Percentiles rank a stretch among this genome's conserved stretches.
phyloP scores from a whole-genome alignment of 1,284 basidiomycete genomes.

The Puccinia novopanici region DNA sequence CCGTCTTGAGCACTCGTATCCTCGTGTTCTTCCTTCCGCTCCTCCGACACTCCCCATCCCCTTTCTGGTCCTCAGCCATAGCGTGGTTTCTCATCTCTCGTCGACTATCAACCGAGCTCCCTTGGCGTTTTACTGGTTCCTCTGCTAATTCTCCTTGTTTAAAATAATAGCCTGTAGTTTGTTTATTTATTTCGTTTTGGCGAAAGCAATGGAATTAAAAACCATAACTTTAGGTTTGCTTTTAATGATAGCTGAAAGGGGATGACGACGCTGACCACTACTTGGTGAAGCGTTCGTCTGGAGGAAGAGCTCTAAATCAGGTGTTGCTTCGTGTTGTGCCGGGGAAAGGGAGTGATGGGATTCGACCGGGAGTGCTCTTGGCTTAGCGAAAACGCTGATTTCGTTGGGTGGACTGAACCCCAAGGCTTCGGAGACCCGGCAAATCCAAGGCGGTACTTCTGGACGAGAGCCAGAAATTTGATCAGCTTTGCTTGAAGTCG shows the following conservation, averaged over 20 bases:
- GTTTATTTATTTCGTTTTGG: neutral
- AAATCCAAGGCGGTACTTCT: neutral
- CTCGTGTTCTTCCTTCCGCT: neutral
- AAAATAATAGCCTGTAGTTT: neutral
- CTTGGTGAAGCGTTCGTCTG: neutral
- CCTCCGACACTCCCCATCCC: neutral
- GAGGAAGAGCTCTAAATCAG: neutral
- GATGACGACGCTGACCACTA: neutral
- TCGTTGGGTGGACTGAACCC: slow-evolving; percentile 25
- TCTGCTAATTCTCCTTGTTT: neutral
- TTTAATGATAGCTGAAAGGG: neutral
- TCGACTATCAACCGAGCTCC: neutral
- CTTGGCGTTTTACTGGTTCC: neutral
- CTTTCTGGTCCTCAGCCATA: too few species aligned
- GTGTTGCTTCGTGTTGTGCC: neutral
- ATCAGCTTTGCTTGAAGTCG: neutral
- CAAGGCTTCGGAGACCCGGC: slow-evolving; percentile 4
- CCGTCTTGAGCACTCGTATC: neutral
- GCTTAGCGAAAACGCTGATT: slow-evolving; percentile 6
- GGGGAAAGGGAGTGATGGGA: slow-evolving; percentile 11
- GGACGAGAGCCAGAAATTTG: neutral
- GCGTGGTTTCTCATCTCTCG: too few species aligned
- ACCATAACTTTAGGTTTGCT: neutral
- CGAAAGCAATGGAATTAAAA: neutral
- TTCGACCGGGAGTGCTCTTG: neutral